Evolutionary conservation across 352 stramenopile genomes (phyloP).

Genomic region (Phytophthora hibernalis): DNA sequence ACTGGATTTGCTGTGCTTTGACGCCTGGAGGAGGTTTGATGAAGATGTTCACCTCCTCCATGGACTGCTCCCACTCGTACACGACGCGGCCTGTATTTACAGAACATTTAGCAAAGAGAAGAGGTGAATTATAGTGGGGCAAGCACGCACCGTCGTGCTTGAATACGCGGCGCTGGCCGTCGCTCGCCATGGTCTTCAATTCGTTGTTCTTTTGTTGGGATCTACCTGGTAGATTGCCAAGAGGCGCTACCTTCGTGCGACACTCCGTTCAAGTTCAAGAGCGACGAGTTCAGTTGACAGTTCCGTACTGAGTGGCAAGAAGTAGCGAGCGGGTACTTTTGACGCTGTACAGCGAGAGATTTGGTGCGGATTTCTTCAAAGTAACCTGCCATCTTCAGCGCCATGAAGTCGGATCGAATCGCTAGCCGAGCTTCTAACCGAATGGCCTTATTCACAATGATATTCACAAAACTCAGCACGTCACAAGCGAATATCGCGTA

Average conservation of each 20-base stretch:
- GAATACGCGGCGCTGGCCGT: slow-evolving; percentile 60
- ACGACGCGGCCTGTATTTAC: slow-evolving; percentile 71
- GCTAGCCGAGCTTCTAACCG: slow-evolving; percentile 80
- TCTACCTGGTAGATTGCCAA: neutral
- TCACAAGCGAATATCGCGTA: slow-evolving; percentile 86
- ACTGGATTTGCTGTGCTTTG: slow-evolving; percentile 85
- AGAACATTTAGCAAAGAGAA: neutral
- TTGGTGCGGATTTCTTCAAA: slow-evolving; percentile 90
- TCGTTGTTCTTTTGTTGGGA: neutral
- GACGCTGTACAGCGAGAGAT: slow-evolving; percentile 77
- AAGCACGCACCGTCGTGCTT: slow-evolving; percentile 69
- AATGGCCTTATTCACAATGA: slow-evolving; percentile 91
- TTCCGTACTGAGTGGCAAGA: no score
- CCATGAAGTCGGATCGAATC: slow-evolving; percentile 87
- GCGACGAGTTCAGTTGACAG: no score
- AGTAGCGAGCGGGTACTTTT: slow-evolving; percentile 65
- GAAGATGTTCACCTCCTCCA: slow-evolving; percentile 96
- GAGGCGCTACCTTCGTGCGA: slow-evolving; percentile 43
- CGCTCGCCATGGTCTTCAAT: slow-evolving; percentile 48
- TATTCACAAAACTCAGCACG: slow-evolving; percentile 90
- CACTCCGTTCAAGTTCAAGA: slow-evolving; percentile 15
- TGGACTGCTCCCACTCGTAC: slow-evolving; percentile 98
- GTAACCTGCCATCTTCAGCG: slow-evolving; percentile 85
- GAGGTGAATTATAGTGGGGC: neutral
- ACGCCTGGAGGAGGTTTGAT: slow-evolving; percentile 91